Evolutionary conservation across 176 grass and related monocot species (phyloP).

Genomic region (Carex scoparia): DNA sequence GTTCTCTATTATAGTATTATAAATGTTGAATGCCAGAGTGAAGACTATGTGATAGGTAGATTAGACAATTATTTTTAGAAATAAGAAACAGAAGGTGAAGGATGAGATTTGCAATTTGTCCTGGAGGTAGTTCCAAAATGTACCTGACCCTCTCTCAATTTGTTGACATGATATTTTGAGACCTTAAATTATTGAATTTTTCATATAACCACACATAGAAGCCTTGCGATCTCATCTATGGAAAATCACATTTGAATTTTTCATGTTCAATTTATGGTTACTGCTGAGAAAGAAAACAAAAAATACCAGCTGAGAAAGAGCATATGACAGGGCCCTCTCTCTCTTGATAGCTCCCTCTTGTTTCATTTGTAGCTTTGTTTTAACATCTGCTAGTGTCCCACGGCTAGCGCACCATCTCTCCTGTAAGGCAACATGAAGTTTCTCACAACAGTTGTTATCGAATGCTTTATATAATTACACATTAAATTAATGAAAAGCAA

Average conservation of each 20-base stretch:
- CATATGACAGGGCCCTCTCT: conserved; percentile 62
- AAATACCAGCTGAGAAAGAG: conserved; percentile 56
- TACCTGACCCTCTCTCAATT: neutral
- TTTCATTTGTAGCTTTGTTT: conserved; percentile 56
- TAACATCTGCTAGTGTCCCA: conserved; percentile 53
- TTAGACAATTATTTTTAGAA: neutral
- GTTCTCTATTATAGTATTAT: too few relatives aligned
- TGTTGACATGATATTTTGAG: neutral
- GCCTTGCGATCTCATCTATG: neutral
- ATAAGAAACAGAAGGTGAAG: neutral
- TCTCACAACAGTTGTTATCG: neutral
- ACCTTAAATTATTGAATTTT: neutral
- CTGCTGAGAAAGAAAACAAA: neutral
- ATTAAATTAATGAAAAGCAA: neutral
- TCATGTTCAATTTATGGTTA: conserved; percentile 4
- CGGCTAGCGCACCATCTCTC: conserved; percentile 68
- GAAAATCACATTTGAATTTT: neutral
- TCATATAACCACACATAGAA: neutral
- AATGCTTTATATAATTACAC: neutral
- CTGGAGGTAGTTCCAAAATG: neutral
- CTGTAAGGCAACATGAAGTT: conserved; percentile 23
- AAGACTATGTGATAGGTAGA: neutral
- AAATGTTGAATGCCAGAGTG: neutral
- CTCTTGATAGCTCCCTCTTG: conserved; percentile 63
- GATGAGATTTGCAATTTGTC: neutral